Percentiles rank a stretch among this genome's conserved stretches.
These are phyloP conservation scores for Sonneratia alba DNA, from an alignment of 345 rosid genomes.

Conservation along the genomic window DNA sequence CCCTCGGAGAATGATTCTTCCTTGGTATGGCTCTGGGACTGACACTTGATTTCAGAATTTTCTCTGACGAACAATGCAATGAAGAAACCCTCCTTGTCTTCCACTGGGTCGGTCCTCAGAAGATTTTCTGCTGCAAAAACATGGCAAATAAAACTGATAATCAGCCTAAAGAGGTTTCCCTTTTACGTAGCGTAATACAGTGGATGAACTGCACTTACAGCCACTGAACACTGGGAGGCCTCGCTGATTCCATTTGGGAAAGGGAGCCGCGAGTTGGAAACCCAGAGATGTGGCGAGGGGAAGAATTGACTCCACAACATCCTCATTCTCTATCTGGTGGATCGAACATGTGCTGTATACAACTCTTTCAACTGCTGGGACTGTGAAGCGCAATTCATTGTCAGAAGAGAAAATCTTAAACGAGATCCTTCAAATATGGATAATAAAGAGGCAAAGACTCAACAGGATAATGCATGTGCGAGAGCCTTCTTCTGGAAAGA, in stretches of 20 bases:
- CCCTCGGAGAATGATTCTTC: background rate
- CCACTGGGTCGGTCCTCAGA: slow-evolving; percentile 38
- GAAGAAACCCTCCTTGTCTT: slow-evolving; percentile 89
- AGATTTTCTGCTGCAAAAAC: slow-evolving; percentile 31
- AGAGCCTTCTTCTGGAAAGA: slow-evolving; percentile 82
- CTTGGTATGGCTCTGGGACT: background rate
- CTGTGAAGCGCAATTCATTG: slow-evolving; percentile 14
- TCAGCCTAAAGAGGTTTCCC: background rate
- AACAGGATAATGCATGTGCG: slow-evolving; percentile 66
- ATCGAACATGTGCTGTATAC: slow-evolving; percentile 94
- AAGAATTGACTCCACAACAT: slow-evolving; percentile 55
- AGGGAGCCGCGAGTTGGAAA: slow-evolving; percentile 53
- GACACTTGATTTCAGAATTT: background rate
- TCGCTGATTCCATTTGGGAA: slow-evolving; percentile 64
- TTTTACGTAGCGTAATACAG: background rate
- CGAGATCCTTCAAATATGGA: background rate
- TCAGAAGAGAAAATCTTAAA: background rate
- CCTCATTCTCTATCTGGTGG: slow-evolving; percentile 81
- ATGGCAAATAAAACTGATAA: background rate
- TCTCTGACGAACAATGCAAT: slow-evolving; percentile 48
- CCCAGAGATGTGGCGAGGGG: slow-evolving; percentile 48
- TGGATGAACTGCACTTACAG: slow-evolving; percentile 33
- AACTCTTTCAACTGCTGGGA: slow-evolving; percentile 53
- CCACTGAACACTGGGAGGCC: slow-evolving; percentile 67
- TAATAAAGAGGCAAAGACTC: background rate